A percentile compares a stretch with the other conserved stretches of the same genome.
Conservation (phyloP, 2,329 filamentous ascomycete species). For the Neopestalotiopsis sp. region DNA sequence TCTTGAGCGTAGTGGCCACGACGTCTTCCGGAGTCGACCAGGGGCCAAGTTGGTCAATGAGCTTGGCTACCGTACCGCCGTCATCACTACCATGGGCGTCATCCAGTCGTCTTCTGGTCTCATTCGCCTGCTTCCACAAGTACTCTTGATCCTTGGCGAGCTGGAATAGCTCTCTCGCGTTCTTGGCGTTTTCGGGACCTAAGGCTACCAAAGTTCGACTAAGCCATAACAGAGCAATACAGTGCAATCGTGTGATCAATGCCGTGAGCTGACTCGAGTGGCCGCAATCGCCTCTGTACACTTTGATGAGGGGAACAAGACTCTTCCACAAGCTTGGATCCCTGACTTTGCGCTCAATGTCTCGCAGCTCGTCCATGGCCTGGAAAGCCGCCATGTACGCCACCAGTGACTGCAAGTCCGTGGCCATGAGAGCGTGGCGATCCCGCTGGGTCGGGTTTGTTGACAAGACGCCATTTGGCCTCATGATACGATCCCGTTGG, state of each 20-base stretch:
- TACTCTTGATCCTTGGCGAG: constrained; percentile 35
- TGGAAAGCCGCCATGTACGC: constrained; percentile 60
- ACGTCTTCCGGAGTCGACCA: constrained; percentile 37
- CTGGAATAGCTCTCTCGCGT: constrained; percentile 27
- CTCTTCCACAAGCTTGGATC: constrained; percentile 41
- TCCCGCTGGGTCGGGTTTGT: constrained; percentile 29
- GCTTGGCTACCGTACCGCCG: constrained; percentile 35
- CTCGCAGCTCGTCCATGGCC: constrained; percentile 50
- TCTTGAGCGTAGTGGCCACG: constrained; percentile 34
- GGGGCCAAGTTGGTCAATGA: constrained; percentile 39
- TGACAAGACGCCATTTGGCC: constrained; percentile 24
- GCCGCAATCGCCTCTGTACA: constrained; percentile 31
- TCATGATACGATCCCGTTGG: constrained; percentile 54
- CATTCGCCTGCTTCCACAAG: constrained; percentile 33
- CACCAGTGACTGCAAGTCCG: constrained; percentile 36
- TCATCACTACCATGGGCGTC: constrained; percentile 32
- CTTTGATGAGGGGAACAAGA: constrained; percentile 31
- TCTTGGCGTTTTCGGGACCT: constrained; percentile 27
- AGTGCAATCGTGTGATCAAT: constrained; percentile 36
- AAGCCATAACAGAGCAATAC: constrained; percentile 32
- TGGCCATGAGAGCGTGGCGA: constrained; percentile 33
- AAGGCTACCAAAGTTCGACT: constrained; percentile 31
- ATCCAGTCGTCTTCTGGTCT: constrained; percentile 31
- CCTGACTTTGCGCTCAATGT: constrained; percentile 47
- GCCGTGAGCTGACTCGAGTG: constrained; percentile 29